Conservation (phyloP, 805 yeast genomes). For the Cyberlindnera maclurae region DNA sequence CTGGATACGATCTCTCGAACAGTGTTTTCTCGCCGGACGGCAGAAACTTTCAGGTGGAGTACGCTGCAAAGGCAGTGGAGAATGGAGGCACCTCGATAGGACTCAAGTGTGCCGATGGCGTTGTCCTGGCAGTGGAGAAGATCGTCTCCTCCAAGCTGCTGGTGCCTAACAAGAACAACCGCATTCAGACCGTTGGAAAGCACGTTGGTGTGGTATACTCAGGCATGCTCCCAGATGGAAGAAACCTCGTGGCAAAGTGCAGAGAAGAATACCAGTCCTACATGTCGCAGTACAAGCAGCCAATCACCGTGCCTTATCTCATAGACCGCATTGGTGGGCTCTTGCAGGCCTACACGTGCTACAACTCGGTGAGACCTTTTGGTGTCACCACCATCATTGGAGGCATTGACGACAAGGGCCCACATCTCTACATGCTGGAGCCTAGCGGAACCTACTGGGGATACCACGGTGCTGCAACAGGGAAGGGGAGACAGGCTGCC, state of each 20-base stretch:
- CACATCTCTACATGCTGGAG: conserved; percentile 93
- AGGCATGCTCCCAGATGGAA: conserved; percentile 94
- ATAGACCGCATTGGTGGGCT: conserved; percentile 84
- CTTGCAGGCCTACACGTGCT: conserved; percentile 92
- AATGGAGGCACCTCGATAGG: conserved; percentile 96
- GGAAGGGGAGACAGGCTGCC: conserved; percentile 98
- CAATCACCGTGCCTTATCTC: conserved; percentile 73
- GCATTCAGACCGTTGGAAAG: conserved; percentile 88
- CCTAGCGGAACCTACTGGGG: conserved; percentile 99
- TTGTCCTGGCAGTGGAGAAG: conserved; percentile 97
- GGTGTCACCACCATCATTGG: conserved; percentile 92
- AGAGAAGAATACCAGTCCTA: conserved; percentile 84
- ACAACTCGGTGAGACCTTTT: conserved; percentile 95
- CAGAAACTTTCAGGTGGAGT: conserved; percentile 94
- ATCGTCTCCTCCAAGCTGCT: conserved; percentile 77
- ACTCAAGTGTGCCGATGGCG: conserved; percentile 84
- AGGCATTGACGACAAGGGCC: conserved; percentile 85
- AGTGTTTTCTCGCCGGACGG: conserved; percentile 89
- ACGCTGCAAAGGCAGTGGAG: conserved; percentile 96
- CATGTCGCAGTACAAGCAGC: conserved; percentile 67
- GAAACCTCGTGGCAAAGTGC: conserved; percentile 86
- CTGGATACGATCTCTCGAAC: conserved; percentile 97
- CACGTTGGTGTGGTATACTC: conserved; percentile 94
- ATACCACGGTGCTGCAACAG: conserved; percentile 93
- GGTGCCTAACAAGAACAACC: conserved; percentile 81